phyloP scores from a whole-genome alignment of 1,139 yeast species.

The Geotrichum macrosporum region DNA sequence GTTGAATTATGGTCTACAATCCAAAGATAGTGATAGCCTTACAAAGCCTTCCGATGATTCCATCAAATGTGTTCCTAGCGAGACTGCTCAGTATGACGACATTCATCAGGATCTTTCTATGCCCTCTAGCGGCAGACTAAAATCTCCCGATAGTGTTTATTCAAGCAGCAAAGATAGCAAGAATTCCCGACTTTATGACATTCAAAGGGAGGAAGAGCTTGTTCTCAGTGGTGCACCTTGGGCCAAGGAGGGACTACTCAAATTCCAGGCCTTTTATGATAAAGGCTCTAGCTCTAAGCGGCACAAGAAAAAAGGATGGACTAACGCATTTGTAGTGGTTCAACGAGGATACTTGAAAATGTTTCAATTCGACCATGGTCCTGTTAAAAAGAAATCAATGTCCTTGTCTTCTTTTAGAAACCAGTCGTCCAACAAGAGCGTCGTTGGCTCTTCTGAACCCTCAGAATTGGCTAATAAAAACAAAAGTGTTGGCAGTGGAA shows the following conservation, averaged over 20 bases:
- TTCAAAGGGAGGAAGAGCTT: constrained; percentile 43
- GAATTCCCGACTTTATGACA: neutral
- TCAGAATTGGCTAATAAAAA: neutral
- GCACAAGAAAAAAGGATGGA: constrained; percentile 30
- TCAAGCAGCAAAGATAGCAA: too few relatives aligned
- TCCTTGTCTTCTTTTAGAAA: neutral
- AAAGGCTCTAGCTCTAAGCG: constrained; percentile 20
- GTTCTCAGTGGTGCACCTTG: constrained; percentile 73
- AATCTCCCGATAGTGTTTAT: too few relatives aligned
- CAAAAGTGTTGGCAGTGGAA: constrained; percentile 54
- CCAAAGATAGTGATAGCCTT: too few relatives aligned
- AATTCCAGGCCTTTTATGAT: constrained; percentile 45
- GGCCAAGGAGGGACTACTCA: constrained; percentile 69
- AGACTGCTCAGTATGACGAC: neutral
- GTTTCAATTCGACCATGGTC: constrained; percentile 31
- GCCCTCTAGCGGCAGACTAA: too few relatives aligned
- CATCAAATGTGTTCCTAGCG: too few relatives aligned
- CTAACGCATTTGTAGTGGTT: constrained; percentile 35
- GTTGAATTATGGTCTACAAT: too few relatives aligned
- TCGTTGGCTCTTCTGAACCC: neutral
- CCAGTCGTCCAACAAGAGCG: neutral
- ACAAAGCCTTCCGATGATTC: too few relatives aligned
- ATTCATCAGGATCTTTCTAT: neutral
- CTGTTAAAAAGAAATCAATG: neutral
- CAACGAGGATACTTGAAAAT: constrained; percentile 37